These are phyloP conservation scores for Tubosaeta sp. DNA, from an alignment of 768 basidiomycete species.

Conservation along the genomic window DNA sequence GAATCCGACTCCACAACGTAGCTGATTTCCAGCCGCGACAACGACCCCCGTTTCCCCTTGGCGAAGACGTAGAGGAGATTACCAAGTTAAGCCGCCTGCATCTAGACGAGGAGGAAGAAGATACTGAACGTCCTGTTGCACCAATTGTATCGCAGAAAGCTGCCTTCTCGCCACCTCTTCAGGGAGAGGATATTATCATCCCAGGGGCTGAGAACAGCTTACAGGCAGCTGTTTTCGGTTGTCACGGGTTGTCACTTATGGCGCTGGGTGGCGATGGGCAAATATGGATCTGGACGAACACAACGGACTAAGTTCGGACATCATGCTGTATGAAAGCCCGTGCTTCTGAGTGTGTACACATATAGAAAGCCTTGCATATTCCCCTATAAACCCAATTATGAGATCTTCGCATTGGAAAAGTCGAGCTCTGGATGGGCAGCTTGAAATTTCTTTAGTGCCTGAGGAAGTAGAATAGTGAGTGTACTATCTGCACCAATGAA, in stretches of 20 bases:
- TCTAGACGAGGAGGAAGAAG: slow-evolving; percentile 28
- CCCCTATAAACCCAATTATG: slow-evolving; percentile 33
- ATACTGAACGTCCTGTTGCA: slow-evolving; percentile 12
- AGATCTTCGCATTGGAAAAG: slow-evolving; percentile 88
- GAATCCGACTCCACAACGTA: slow-evolving; percentile 44
- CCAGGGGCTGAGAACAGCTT: slow-evolving; percentile 22
- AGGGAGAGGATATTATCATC: slow-evolving; percentile 22
- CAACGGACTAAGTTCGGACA: slow-evolving; percentile 9
- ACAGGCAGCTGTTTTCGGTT: slow-evolving; percentile 40
- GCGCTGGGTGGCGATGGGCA: slow-evolving; percentile 18
- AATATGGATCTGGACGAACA: slow-evolving; percentile 25
- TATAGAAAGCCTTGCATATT: not conserved
- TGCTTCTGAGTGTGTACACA: not conserved
- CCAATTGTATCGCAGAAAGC: not conserved
- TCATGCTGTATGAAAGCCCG: not conserved
- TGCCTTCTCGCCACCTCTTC: slow-evolving; percentile 15
- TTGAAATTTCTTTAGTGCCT: slow-evolving; percentile 89
- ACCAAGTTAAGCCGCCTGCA: slow-evolving; percentile 19
- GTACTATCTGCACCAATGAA: not conserved
- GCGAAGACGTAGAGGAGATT: slow-evolving; percentile 23
- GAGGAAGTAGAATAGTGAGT: slow-evolving; percentile 1
- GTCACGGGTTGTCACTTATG: slow-evolving; percentile 34
- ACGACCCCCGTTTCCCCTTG: slow-evolving; percentile 40
- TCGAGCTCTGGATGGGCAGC: slow-evolving; percentile 89
- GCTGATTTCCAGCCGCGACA: slow-evolving; percentile 42